Percentiles rank a stretch among this genome's conserved stretches.
Conservation (phyloP, 768 basidiomycete species). For the Trametes cingulata region DNA sequence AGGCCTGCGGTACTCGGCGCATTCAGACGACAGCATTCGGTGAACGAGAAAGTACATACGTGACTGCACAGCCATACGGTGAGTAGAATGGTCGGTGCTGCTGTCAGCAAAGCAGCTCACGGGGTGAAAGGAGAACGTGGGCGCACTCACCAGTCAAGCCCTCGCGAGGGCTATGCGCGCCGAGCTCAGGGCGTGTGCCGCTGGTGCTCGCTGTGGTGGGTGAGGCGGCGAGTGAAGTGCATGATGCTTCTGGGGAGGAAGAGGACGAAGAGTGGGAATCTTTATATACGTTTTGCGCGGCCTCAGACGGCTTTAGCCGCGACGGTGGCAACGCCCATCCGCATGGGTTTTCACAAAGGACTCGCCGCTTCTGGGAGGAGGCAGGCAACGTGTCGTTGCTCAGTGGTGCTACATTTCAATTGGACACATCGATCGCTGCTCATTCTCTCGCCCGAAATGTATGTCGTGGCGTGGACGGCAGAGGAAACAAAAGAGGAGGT, state of each 20-base stretch:
- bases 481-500: background rate
- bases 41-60: too few species aligned
- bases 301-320: background rate
- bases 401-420: too few species aligned
- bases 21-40: too few species aligned
- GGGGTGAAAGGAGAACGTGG: too few species aligned
- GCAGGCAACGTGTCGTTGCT: background rate
- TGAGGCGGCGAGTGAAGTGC: background rate
- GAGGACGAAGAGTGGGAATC: background rate
- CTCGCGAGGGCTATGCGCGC: background rate
- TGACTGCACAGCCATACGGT: background rate
- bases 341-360: background rate
- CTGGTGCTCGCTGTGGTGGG: background rate
- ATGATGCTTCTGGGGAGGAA: background rate
- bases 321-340: background rate
- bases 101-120: background rate
- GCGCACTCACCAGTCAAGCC: background rate
- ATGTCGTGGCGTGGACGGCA: background rate
- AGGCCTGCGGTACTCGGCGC: too few species aligned
- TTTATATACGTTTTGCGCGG: background rate
- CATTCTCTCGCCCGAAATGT: background rate
- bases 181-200: background rate
- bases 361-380: background rate
- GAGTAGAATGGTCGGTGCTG: too few species aligned
- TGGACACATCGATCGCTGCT: background rate